Evolutionary conservation across 2,329 filamentous ascomycete genomes (phyloP).

Genomic region (Aspergillus pseudoterreus): DNA sequence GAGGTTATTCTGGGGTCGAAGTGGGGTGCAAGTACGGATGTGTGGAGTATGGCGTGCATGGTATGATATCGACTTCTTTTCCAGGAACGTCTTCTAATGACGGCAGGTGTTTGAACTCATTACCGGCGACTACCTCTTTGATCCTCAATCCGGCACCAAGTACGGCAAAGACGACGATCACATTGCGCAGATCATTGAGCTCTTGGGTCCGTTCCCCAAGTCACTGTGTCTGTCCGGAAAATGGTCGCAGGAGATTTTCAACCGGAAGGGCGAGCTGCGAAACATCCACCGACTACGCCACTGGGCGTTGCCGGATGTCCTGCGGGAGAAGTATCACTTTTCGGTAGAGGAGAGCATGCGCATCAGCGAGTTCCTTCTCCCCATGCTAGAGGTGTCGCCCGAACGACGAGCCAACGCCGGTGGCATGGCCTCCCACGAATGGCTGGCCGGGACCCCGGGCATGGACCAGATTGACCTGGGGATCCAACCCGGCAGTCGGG

Average conservation of each 20-base stretch:
- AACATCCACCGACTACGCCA: conserved; percentile 96
- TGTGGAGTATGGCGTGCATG: conserved; percentile 99
- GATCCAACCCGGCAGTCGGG: conserved; percentile 73
- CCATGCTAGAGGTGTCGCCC: conserved; percentile 86
- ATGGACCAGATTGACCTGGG: conserved; percentile 79
- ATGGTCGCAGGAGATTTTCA: conserved; percentile 99
- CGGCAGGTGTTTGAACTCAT: conserved; percentile 84
- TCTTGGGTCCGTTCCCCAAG: conserved; percentile 90
- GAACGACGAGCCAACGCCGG: conserved; percentile 91
- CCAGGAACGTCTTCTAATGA: neutral
- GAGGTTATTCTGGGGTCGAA: conserved; percentile 96
- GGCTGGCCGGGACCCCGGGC: conserved; percentile 79
- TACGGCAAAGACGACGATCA: conserved; percentile 99
- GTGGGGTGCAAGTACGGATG: conserved; percentile 98
- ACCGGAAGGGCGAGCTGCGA: conserved; percentile 90
- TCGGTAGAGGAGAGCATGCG: conserved; percentile 73
- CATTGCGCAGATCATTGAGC: conserved; percentile 97
- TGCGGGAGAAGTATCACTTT: conserved; percentile 97
- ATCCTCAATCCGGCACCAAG: conserved; percentile 96
- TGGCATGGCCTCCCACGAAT: conserved; percentile 83
- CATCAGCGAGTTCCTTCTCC: conserved; percentile 77
- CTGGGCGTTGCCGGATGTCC: conserved; percentile 89
- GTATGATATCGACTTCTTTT: conserved; percentile 50
- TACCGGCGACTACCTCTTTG: conserved; percentile 96
- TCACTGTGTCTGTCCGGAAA: conserved; percentile 88